Evolutionary conservation across 2,329 filamentous ascomycete genomes (phyloP), one percentile per base, ranked within the genome.

Genomic region (Colletotrichum lupini): DNA sequence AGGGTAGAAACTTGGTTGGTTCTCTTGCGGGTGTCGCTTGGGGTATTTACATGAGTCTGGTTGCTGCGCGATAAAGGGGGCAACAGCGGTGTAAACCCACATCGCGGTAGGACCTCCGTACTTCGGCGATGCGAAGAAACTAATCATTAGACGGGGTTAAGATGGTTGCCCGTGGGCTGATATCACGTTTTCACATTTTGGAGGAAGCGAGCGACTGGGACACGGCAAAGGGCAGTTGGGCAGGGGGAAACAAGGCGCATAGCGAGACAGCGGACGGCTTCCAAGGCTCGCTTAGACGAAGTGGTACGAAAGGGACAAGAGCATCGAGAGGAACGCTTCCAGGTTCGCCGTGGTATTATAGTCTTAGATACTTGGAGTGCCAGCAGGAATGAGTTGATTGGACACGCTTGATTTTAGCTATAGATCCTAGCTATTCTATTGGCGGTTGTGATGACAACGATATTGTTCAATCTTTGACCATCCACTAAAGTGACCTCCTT

Each of bases 21-120:
- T 90, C 91, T 76, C 81, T 92, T 63, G 93, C 92, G 22, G 93
- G 94, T 5, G 86, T 96, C 28, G 87, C 85, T 16, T 96, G 94
- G 94, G 92, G 92, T 0, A 86, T 95, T 55, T 95, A 94, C 80
- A 85, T 95, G 82, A 94, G 92, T 79, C 83, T 95, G 78, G 82
- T 90, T 75, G 87, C 87, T 55, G 83, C 82, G 24, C 63, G 73
- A 62, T 75, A 58, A 61, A 74, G 35, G 77, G 0, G 2, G 16
- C 16, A n/a, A 22, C n/a, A 22, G 57, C 28, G 19, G 30, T 30
- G 26, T 28, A 22, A n/a, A 32, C 53, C 62, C 16, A 7, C 62
- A 9, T 9, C 19, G 2, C n/a, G 42, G 19, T 11, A 4, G 42
- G 42, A 11, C 4, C 19, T n/a, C 42, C 42, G n/a, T 49, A 9